A percentile compares a stretch with the other conserved stretches of the same genome.
phyloP scores from a whole-genome alignment of 768 basidiomycete species.

The Collybia nuda region DNA sequence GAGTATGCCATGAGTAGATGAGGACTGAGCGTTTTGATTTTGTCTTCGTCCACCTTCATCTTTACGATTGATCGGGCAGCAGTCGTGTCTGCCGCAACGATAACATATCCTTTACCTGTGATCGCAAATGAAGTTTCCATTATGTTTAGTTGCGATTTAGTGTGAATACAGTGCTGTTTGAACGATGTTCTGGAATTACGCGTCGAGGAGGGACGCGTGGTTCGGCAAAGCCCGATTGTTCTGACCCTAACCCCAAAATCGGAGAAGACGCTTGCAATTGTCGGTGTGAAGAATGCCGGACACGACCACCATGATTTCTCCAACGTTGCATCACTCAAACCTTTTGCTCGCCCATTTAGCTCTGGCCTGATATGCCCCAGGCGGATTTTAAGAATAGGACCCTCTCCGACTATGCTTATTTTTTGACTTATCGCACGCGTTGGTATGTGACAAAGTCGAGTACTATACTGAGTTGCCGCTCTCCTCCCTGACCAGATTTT shows the following conservation, averaged over 20 bases:
- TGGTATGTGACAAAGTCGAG: constrained; percentile 44
- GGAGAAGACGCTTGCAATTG: background rate
- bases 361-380: constrained; percentile 18
- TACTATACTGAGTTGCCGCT: background rate
- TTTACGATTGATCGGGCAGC: constrained; percentile 92
- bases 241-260: constrained; percentile 17
- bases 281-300: constrained; percentile 2
- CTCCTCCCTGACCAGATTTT: background rate
- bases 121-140: constrained; percentile 95
- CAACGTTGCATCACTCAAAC: background rate
- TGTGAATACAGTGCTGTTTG: constrained; percentile 3
- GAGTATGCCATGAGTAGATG: constrained; percentile 94
- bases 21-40: constrained; percentile 88
- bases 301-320: constrained; percentile 4
- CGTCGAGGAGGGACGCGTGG: constrained; percentile 19
- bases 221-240: constrained; percentile 16
- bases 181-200: constrained; percentile 15
- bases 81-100: constrained; percentile 90
- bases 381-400: constrained; percentile 33
- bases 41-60: constrained; percentile 97
- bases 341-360: background rate
- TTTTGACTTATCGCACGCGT: constrained; percentile 64
- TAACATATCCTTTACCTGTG: constrained; percentile 90
- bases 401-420: constrained; percentile 57
- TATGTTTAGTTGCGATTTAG: constrained; percentile 20